Evolutionary conservation across 2,329 filamentous ascomycete species (phyloP).

Genomic region (Sordariomycetes sp.): DNA sequence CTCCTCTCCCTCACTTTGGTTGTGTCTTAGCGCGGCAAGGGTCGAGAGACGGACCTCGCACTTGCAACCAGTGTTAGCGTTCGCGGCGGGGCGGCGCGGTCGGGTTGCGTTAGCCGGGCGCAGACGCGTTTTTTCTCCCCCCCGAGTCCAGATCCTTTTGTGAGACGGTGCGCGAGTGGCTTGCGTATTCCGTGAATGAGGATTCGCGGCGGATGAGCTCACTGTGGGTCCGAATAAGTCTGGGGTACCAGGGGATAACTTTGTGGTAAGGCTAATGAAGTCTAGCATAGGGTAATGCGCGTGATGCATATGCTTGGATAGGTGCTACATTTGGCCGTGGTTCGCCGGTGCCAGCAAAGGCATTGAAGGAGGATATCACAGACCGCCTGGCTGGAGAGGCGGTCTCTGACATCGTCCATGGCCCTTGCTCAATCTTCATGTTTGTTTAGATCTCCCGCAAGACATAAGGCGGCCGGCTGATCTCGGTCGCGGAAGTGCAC

Average conservation of each 20-base stretch:
- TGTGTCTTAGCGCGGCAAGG: neutral
- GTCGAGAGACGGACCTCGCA: neutral
- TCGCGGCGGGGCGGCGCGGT: neutral
- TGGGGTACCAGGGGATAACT: neutral
- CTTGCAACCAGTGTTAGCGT: neutral
- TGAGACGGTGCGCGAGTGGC: neutral
- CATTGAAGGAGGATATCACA: neutral
- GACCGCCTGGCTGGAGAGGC: neutral
- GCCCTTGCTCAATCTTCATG: neutral
- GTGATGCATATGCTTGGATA: neutral
- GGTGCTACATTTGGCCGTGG: neutral
- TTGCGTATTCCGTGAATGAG: neutral
- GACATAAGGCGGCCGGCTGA: neutral
- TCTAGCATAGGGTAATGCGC: neutral
- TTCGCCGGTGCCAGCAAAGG: neutral
- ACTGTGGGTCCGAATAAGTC: neutral
- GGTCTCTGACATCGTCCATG: neutral
- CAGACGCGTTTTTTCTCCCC: neutral
- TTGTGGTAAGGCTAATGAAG: neutral
- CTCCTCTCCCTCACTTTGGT: neutral
- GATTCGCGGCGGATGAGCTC: neutral
- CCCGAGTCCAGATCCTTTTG: neutral
- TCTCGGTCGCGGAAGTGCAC: neutral
- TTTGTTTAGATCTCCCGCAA: neutral
- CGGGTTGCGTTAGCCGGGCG: neutral